Base-by-base conservation (phyloP, 306 rosid species). In the Senna tora region DNA sequence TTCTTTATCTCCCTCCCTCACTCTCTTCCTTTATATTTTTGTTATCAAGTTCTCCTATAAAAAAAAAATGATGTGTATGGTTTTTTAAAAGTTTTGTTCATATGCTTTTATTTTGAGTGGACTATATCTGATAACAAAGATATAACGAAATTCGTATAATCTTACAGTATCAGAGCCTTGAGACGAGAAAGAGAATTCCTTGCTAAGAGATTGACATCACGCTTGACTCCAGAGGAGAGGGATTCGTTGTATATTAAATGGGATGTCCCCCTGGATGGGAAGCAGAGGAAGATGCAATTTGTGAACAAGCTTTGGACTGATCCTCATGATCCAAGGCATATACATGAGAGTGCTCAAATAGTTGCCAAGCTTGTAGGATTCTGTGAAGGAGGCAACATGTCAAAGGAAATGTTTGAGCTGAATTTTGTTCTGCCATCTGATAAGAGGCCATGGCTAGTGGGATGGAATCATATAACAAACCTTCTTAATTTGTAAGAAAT, bases 301-400 rank as follows among this genome's bases (percentile, higher is more conserved):
- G 80, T 89, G 84, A 88, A 81, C 87, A 95, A 95, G 75, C 97
- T 95, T 16, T 95, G 99, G 99, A 84, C 85, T 33, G 79, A 95
- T 76, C 96, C 99, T 64, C 84, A 83, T 75, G 97, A 95, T 80
- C 74, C 87, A 30, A 81, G 45, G 75, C 97, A 95, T 82, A 82
- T 95, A 5, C 88, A 89, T 19, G 97, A 95, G 80, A 95, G 99
- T 77, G 96, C 99, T 61, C 93, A 92, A 69, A 85, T 95, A 39
- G 99, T 95, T 70, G 97, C 99, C 46, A 91, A 76, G 77, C 97
- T 95, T 67, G 99, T 95, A 9, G 99, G 97, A 28, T 95, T 95
- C 81, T 67, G 92, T 43, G 96, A 86, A 83, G 86, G 96, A 36
- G 96, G 99, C 9, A 92, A 92, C 86, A 62, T 95, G 92, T 92